Evolutionary conservation across 225 moss, liverwort and hornwort species (phyloP).

Genomic region (Pseudisothecium myosuroides): DNA sequence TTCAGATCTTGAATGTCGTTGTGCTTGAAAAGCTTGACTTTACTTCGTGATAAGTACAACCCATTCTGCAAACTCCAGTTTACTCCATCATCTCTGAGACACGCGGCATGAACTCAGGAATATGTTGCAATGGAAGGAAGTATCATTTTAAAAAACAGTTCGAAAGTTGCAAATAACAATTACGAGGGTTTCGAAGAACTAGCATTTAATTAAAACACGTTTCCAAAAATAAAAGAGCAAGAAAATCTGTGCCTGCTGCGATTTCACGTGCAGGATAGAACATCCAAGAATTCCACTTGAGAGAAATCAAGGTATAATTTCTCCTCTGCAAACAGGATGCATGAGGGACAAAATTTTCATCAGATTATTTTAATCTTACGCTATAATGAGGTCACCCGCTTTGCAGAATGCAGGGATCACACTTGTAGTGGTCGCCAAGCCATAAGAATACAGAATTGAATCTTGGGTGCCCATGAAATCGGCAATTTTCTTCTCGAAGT

Average conservation of each 20-base stretch:
- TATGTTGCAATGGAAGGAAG: not conserved
- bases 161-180: not conserved
- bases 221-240: not conserved
- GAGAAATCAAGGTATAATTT: not conserved
- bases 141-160: not conserved
- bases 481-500: constrained; percentile 80
- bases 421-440: constrained; percentile 84
- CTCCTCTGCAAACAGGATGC: not conserved
- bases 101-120: not conserved
- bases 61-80: constrained; percentile 98
- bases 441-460: constrained; percentile 89
- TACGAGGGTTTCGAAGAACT: not conserved
- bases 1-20: constrained; percentile 84
- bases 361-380: constrained; percentile 28
- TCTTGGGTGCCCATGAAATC: constrained; percentile 81
- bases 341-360: not conserved
- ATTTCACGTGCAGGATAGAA: not conserved
- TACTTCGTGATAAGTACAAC: constrained; percentile 74
- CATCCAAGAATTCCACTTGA: not conserved
- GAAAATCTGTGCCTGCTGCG: not conserved
- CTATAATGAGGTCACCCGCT: constrained; percentile 83
- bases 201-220: not conserved
- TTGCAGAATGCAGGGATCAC: constrained; percentile 98
- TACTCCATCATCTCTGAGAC: constrained; percentile 80
- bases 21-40: constrained; percentile 75